Evolutionary conservation across 2,329 filamentous ascomycete genomes (phyloP).

Genomic region (Xylaria hypoxylon): DNA sequence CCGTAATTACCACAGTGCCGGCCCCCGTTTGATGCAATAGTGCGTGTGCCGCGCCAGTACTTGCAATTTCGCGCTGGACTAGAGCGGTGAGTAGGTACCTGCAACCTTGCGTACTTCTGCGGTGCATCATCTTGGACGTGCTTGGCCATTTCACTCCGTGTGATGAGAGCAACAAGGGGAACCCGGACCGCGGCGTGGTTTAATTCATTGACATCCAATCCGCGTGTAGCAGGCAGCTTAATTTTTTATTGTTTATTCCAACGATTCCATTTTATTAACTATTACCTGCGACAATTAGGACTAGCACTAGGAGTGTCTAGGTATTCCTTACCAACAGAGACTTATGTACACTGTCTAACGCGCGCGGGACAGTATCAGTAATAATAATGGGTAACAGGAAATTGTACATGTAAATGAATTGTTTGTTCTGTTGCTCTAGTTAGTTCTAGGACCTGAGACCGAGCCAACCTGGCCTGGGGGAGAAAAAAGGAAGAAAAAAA

Average conservation of each 20-base stretch:
- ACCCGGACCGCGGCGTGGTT: slow-evolving; percentile 33
- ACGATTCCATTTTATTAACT: slow-evolving; percentile 38
- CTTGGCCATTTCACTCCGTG: slow-evolving; percentile 44
- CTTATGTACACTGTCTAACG: slow-evolving; percentile 33
- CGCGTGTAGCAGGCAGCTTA: slow-evolving; percentile 41
- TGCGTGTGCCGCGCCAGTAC: slow-evolving; percentile 31
- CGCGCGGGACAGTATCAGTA: slow-evolving; percentile 33
- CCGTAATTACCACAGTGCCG: slow-evolving; percentile 41
- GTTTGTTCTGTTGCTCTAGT: slow-evolving; percentile 43
- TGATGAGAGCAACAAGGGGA: slow-evolving; percentile 37
- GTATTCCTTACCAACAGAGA: neutral
- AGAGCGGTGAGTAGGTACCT: slow-evolving; percentile 36
- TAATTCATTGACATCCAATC: slow-evolving; percentile 41
- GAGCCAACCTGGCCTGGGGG: slow-evolving; percentile 33
- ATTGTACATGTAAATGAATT: slow-evolving; percentile 35
- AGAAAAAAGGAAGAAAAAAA: slow-evolving; percentile 14
- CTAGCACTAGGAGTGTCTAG: slow-evolving; percentile 22
- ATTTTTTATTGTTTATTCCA: slow-evolving; percentile 38
- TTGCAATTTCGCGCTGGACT: slow-evolving; percentile 30
- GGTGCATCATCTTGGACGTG: slow-evolving; percentile 30
- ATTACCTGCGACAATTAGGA: slow-evolving; percentile 41
- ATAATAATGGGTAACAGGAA: slow-evolving; percentile 33
- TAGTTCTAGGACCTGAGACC: slow-evolving; percentile 39
- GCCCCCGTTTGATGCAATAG: slow-evolving; percentile 29
- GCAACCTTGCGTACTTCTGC: slow-evolving; percentile 33